Base-by-base conservation (phyloP, 1,284 basidiomycete species). In the Mycena citricolor region DNA sequence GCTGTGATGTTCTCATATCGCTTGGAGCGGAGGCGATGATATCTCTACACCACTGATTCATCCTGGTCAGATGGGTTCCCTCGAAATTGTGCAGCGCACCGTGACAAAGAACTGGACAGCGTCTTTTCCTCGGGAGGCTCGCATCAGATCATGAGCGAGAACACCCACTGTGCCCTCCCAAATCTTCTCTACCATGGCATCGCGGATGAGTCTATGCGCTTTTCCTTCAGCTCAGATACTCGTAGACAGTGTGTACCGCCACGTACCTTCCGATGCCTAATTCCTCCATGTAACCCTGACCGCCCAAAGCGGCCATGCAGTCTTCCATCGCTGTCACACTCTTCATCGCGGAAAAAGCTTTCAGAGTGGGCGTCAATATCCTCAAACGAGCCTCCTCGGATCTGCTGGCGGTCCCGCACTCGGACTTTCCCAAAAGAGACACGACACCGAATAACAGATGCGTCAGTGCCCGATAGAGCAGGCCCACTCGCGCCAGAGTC, bases 231-330 rank as follows among this genome's bases (percentile, higher is more conserved):
- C 29, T 12, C 1, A 29, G 13, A 28, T 24, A 16, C 21, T 37
- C 13, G 17, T 35, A 32, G 30, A 8, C 21, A 39, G 23, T 10
- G 8, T 4, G 11, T 10, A 3, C 20, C 22, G 30, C 10, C n/a
- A 68, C 76, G 40, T 58, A 71, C 67, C 76, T 68, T 10, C 79
- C 81, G 42, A 86, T 74, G 1, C 75, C 79, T 35, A 77, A 82
- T 59, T 91, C 87, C 56, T 88, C 84, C 86, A 91, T 90, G 56
- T 90, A 91, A 0, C 88, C 88, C 39, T 83, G 81, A 2, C 87
- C 88, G 22, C 88, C 88, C 3, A 90, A 67, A 4, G 79, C 69
- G 30, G 80, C 71, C 84, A 91, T 89, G 30, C 83, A 78, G 48
- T 86, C 83, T 50, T 86, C 79, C 69, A 88, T 81, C 4, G 76